Evolutionary conservation across 2,329 filamentous ascomycete genomes (phyloP), one percentile per base, ranked within the genome.

Genomic region (Alternaria ventricosa): DNA sequence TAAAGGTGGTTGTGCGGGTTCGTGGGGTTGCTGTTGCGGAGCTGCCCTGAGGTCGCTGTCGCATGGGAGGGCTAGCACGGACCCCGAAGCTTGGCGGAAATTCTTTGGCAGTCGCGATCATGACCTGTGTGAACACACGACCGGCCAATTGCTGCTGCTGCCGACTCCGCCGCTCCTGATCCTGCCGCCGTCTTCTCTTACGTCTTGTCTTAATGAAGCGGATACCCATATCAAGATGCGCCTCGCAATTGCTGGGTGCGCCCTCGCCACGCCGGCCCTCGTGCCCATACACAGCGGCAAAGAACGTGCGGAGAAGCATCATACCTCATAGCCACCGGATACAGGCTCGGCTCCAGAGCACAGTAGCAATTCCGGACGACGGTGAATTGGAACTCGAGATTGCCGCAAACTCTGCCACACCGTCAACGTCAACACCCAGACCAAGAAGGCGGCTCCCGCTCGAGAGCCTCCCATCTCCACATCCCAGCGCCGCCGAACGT

Each of bases 381-480:
- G 65, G 49, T 9, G 64, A 62, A 10, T 28, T 64, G 55, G 55
- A 69, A 25, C 56, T 70, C 15, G 71, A 68, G 43, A 57, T 68
- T 20, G 57, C 65, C 18, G 64, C 64, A 59, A 60, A 60, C n/a
- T 54, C 57, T 12, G 51, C 18, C 25, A 30, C 54, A 33, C 55
- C 61, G 11, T 30, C 60, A 43, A 30, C 61, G 11, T 30, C 60
- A 22, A 45, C 50, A 55, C 45, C 55, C 63, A 55, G 57, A 41
- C 63, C 65, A 59, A 44, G 67, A 57, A 43, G 33, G n/a, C 27
- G 57, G 9, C 51, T 60, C 18, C 63, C 68, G n/a, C 74, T 70
- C 60, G 79, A 82, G 72, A 64, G 76, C 66, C 84, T 90, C 68
- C 91, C 92, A 57, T 95, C 93, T 74, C 93, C 93, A 70, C 87